A percentile compares a stretch with the other conserved stretches of the same genome.
These are phyloP conservation scores for Aspergillus cristatus DNA, from an alignment of 495 filamentous ascomycete genomes.

Conservation along the genomic window DNA sequence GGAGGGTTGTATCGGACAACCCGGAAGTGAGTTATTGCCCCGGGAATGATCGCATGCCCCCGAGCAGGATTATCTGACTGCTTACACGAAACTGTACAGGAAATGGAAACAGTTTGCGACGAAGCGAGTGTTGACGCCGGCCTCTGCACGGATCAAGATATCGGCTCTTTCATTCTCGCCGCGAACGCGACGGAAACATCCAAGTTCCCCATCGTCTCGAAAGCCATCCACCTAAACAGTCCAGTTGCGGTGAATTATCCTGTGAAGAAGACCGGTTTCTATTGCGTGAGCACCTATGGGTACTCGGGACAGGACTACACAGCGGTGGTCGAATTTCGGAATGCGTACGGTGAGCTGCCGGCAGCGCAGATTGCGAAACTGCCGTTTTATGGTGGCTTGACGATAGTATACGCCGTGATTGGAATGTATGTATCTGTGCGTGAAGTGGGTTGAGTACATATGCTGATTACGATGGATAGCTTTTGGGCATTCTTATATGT, in stretches of 20 bases:
- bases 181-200: slow-evolving; percentile 61
- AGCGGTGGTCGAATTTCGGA: slow-evolving; percentile 82
- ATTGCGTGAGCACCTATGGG: slow-evolving; percentile 75
- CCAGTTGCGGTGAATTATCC: slow-evolving; percentile 66
- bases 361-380: slow-evolving; percentile 93
- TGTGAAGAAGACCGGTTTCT: slow-evolving; percentile 86
- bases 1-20: slow-evolving; percentile 31
- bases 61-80: neutral
- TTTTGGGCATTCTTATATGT: slow-evolving; percentile 96
- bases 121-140: slow-evolving; percentile 52
- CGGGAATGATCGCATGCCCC: neutral
- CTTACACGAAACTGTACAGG: slow-evolving; percentile 17
- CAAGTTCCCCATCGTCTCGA: slow-evolving; percentile 60
- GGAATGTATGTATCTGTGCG: slow-evolving; percentile 59
- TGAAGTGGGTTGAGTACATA: too few relatives aligned
- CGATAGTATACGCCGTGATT: slow-evolving; percentile 88
- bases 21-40: slow-evolving; percentile 20
- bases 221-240: slow-evolving; percentile 74
- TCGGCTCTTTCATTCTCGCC: slow-evolving; percentile 78
- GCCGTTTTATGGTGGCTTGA: slow-evolving; percentile 92
- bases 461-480: slow-evolving; percentile 24
- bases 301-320: slow-evolving; percentile 56
- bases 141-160: slow-evolving; percentile 61
- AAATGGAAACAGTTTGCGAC: slow-evolving; percentile 72
- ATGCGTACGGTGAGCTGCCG: slow-evolving; percentile 92